A percentile compares a stretch with the other conserved stretches of the same genome.
Conservation (phyloP, 495 filamentous ascomycete genomes). For the Tuber umbilicatum region DNA sequence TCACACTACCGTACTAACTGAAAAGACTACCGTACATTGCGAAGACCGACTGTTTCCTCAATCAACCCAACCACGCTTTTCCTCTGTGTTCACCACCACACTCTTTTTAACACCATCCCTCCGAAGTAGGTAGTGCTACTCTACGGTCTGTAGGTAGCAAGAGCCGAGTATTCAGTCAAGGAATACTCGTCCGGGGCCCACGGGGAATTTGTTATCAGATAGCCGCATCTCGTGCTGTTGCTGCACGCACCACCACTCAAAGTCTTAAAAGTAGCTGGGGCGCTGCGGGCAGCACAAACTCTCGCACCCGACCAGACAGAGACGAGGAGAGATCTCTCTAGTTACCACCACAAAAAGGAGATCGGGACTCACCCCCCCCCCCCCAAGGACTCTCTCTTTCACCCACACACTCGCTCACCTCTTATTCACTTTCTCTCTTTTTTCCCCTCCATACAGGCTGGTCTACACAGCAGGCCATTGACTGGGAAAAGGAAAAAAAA, state of each 20-base stretch:
- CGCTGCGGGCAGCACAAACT: slow-evolving; percentile 4
- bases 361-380: slow-evolving; percentile 25
- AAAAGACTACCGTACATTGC: not conserved
- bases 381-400: not conserved
- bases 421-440: slow-evolving; percentile 7
- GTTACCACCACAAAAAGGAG: slow-evolving; percentile 8
- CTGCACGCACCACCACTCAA: slow-evolving; percentile 23
- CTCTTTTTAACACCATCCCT: not conserved
- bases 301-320: not conserved
- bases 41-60: slow-evolving; percentile 18
- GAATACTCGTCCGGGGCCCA: slow-evolving; percentile 36
- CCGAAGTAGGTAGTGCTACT: slow-evolving; percentile 1
- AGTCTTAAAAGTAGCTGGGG: slow-evolving; percentile 29
- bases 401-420: slow-evolving; percentile 9
- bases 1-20: not conserved
- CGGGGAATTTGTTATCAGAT: slow-evolving; percentile 40
- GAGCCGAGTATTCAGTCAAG: slow-evolving; percentile 32
- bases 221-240: slow-evolving; percentile 34
- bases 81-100: slow-evolving; percentile 17
- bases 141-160: slow-evolving; percentile 9
- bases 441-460: slow-evolving; percentile 6
- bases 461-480: slow-evolving; percentile 34
- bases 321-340: not conserved
- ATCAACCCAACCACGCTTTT: slow-evolving; percentile 26
- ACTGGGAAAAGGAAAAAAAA: slow-evolving; percentile 4